Conservation (phyloP, 2,329 filamentous ascomycete genomes). For the Tolypocladium ophioglossoides region DNA sequence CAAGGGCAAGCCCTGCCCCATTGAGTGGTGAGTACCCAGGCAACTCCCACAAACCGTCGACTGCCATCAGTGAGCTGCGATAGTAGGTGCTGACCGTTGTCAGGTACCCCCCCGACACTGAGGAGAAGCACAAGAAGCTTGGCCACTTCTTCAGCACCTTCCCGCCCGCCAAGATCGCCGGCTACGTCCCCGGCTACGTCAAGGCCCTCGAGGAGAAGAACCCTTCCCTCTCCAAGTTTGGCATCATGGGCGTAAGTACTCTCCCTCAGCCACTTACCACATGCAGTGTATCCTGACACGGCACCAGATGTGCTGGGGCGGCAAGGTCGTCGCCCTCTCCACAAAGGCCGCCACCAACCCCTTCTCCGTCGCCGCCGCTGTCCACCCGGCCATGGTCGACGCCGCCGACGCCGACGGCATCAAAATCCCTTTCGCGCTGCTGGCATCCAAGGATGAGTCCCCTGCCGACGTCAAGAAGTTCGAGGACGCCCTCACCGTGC, state of each 20-base stretch:
- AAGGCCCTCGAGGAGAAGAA: slow-evolving; percentile 41
- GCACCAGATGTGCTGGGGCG: slow-evolving; percentile 57
- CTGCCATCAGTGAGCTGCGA: no score
- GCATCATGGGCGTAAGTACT: slow-evolving; percentile 45
- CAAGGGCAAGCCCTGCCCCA: slow-evolving; percentile 54
- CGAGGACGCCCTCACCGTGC: slow-evolving; percentile 38
- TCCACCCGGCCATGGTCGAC: slow-evolving; percentile 56
- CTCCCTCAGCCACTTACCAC: not conserved
- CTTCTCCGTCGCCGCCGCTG: slow-evolving; percentile 42
- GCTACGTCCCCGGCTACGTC: slow-evolving; percentile 42
- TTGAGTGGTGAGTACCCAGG: slow-evolving; percentile 31
- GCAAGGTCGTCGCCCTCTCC: slow-evolving; percentile 49
- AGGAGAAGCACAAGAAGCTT: slow-evolving; percentile 52
- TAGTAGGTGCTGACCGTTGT: not conserved
- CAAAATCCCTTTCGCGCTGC: slow-evolving; percentile 48
- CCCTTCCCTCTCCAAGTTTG: slow-evolving; percentile 46
- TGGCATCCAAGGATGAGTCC: slow-evolving; percentile 57
- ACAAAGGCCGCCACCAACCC: slow-evolving; percentile 39
- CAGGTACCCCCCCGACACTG: slow-evolving; percentile 51
- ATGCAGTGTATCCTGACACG: not conserved
- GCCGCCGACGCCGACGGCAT: slow-evolving; percentile 48
- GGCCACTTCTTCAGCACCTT: slow-evolving; percentile 45
- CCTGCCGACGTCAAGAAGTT: slow-evolving; percentile 45
- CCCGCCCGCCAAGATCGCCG: slow-evolving; percentile 35
- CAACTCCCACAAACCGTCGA: not conserved